Conservation (phyloP, 1,284 basidiomycete genomes). For the Puccinia novopanici region DNA sequence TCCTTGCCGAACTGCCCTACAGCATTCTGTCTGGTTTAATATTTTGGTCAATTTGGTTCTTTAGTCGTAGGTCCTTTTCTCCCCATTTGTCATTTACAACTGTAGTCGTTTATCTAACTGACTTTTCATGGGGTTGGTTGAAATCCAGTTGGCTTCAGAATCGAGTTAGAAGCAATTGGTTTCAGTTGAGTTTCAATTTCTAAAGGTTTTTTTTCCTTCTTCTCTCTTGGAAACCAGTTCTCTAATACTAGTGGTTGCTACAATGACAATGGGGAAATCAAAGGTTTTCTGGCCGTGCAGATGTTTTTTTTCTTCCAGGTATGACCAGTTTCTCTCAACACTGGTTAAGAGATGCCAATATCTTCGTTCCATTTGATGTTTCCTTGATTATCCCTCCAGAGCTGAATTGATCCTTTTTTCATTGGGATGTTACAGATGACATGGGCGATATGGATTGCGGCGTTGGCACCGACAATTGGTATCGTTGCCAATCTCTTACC, state of each 20-base stretch:
- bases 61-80: conserved; percentile 18
- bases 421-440: conserved; percentile 52
- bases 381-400: background rate
- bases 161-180: conserved; percentile 20
- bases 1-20: conserved; percentile 47
- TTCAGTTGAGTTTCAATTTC: conserved; percentile 35
- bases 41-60: conserved; percentile 49
- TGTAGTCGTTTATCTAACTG: background rate
- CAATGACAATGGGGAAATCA: conserved; percentile 13
- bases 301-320: conserved; percentile 56
- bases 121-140: background rate
- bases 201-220: too few relatives aligned
- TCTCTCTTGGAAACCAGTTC: too few relatives aligned
- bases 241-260: background rate
- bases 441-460: conserved; percentile 56
- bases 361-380: background rate
- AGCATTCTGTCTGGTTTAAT: conserved; percentile 31
- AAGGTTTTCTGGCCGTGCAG: conserved; percentile 54
- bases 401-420: background rate
- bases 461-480: conserved; percentile 53
- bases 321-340: background rate
- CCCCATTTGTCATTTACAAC: background rate
- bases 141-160: conserved; percentile 38
- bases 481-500: conserved; percentile 55
- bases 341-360: background rate